phyloP scores from a whole-genome alignment of 306 rosid species.

The Vachellia collinsii region DNA sequence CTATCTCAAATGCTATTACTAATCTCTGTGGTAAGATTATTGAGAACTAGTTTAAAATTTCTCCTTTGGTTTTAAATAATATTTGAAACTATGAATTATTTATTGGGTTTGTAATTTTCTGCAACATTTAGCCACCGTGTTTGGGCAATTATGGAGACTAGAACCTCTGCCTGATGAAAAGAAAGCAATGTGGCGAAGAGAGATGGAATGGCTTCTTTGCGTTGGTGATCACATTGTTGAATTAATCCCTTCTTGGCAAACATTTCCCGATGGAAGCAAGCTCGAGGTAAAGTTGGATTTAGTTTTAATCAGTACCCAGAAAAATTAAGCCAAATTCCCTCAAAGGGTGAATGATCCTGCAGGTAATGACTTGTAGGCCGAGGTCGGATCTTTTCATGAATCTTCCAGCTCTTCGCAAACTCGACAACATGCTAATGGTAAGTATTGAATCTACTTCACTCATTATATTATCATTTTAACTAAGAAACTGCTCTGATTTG shows the following conservation, averaged over 20 bases:
- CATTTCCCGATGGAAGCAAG: slow-evolving; percentile 88
- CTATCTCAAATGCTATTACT: slow-evolving; percentile 92
- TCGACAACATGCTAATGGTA: slow-evolving; percentile 95
- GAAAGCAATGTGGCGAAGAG: slow-evolving; percentile 87
- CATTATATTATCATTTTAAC: slow-evolving; percentile 3
- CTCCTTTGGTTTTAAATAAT: background rate
- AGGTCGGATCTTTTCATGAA: slow-evolving; percentile 88
- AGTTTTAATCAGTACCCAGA: background rate
- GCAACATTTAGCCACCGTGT: slow-evolving; percentile 66
- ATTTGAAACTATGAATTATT: background rate
- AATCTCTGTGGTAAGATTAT: slow-evolving; percentile 79
- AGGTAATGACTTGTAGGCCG: slow-evolving; percentile 98
- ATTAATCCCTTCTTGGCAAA: slow-evolving; percentile 83
- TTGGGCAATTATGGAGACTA: slow-evolving; percentile 94
- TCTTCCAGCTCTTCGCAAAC: slow-evolving; percentile 92
- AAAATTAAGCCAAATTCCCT: background rate
- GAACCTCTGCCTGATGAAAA: slow-evolving; percentile 72
- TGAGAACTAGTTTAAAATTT: background rate
- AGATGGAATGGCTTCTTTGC: slow-evolving; percentile 85
- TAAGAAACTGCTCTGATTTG: background rate
- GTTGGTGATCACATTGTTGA: slow-evolving; percentile 90
- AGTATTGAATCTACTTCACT: slow-evolving; percentile 37
- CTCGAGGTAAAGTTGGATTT: slow-evolving; percentile 64
- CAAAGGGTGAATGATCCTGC: background rate
- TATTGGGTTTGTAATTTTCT: slow-evolving; percentile 18